A percentile compares a stretch with the other conserved stretches of the same genome.
phyloP scores from a whole-genome alignment of 169 alveolate genomes.

The Cryptosporidium canis region DNA sequence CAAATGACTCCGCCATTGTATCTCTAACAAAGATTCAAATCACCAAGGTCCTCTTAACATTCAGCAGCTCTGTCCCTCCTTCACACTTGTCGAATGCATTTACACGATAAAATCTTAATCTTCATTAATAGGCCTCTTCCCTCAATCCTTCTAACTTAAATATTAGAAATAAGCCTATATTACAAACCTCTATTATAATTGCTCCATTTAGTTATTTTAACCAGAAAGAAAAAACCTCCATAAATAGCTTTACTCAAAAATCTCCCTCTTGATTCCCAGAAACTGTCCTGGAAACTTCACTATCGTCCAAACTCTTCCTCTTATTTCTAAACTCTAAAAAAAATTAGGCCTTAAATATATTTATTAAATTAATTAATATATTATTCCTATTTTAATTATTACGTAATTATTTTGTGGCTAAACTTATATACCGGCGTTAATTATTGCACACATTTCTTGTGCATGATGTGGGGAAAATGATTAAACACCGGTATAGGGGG shows the following conservation, averaged over 20 bases:
- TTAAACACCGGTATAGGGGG: not conserved
- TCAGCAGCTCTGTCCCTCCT: not conserved
- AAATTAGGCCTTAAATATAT: not conserved
- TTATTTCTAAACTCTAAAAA: not conserved
- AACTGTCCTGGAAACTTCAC: too few species aligned
- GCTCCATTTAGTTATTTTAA: not conserved
- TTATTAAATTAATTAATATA: not conserved
- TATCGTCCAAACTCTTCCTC: not conserved
- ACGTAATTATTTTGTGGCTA: conserved; percentile 1
- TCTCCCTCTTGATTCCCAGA: too few species aligned
- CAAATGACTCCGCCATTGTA: conserved; percentile 20
- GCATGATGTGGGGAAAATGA: not conserved
- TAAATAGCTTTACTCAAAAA: not conserved
- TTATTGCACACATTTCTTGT: not conserved
- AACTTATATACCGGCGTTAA: conserved; percentile 23
- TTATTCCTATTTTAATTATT: not conserved
- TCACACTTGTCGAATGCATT: not conserved
- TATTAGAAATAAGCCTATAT: not conserved
- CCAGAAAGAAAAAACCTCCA: not conserved
- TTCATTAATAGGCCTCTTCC: not conserved
- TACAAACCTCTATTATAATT: not conserved
- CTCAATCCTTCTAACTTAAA: not conserved
- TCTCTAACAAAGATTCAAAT: not conserved
- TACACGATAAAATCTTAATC: not conserved
- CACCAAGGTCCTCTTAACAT: not conserved